These are phyloP conservation scores for Ceraceosorus guamensis DNA, from an alignment of 1,284 basidiomycete species.

Conservation along the genomic window DNA sequence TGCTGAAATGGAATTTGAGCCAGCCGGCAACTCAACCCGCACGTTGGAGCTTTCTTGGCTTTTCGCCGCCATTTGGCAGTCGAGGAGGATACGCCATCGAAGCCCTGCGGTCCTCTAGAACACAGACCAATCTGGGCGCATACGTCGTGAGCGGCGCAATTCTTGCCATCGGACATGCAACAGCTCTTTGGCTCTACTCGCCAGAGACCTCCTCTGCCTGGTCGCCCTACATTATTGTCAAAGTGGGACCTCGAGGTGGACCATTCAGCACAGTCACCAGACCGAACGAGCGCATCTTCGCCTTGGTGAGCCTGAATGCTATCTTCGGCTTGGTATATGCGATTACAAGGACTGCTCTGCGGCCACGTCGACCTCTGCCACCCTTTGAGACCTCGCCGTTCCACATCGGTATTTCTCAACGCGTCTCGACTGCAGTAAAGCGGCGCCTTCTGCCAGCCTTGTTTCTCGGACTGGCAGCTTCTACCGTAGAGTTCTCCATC, in stretches of 20 bases:
- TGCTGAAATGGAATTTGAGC: background rate
- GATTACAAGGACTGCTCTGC: no score
- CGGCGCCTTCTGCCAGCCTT: background rate
- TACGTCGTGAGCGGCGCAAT: background rate
- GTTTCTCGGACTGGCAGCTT: background rate
- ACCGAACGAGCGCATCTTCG: constrained; percentile 2
- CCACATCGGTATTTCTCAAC: background rate
- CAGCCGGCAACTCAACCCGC: no score
- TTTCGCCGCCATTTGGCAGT: background rate
- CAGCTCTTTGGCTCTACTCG: background rate
- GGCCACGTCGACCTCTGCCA: no score
- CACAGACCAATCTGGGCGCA: background rate
- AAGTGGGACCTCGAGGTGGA: background rate
- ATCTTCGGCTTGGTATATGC: background rate
- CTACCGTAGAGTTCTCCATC: background rate
- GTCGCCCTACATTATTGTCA: background rate
- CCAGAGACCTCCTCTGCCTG: background rate
- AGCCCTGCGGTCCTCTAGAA: no score
- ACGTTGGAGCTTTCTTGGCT: background rate
- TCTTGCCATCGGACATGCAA: background rate
- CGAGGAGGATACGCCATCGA: no score
- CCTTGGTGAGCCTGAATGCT: constrained; percentile 3
- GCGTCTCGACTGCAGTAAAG: background rate
- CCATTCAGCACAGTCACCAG: background rate
- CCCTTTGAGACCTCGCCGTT: background rate